These are phyloP conservation scores for Neonothopanus nambi DNA, from an alignment of 1,284 basidiomycete genomes.

Conservation along the genomic window DNA sequence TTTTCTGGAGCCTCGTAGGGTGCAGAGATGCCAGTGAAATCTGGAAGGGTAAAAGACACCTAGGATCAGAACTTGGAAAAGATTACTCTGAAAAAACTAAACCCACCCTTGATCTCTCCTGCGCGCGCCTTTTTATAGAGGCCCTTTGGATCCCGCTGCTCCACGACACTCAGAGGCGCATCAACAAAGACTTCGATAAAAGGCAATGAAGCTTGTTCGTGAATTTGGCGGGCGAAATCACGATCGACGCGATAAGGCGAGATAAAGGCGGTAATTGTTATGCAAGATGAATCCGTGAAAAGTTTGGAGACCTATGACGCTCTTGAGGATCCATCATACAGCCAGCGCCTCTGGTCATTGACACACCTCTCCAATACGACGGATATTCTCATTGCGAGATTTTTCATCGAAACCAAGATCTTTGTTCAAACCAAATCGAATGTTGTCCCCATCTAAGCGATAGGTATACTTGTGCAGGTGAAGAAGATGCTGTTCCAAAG, in stretches of 20 bases:
- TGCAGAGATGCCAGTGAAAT: conserved; percentile 97
- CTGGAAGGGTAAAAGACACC: conserved; percentile 43
- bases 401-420: conserved; percentile 96
- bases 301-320: conserved; percentile 86
- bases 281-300: conserved; percentile 86
- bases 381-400: conserved; percentile 96
- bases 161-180: conserved; percentile 87
- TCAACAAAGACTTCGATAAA: conserved; percentile 97
- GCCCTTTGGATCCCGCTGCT: conserved; percentile 95
- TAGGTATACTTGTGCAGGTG: conserved; percentile 87
- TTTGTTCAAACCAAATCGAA: conserved; percentile 97
- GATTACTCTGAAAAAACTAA: neutral
- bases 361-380: conserved; percentile 91
- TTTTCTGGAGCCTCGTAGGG: conserved; percentile 90
- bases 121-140: conserved; percentile 96
- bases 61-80: neutral
- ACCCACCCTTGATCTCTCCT: conserved; percentile 91
- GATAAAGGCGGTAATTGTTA: conserved; percentile 96
- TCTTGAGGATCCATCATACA: neutral
- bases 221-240: conserved; percentile 80
- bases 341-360: neutral
- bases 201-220: conserved; percentile 70
- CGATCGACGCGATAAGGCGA: conserved; percentile 95
- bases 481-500: conserved; percentile 94
- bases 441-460: conserved; percentile 95